phyloP scores from a whole-genome alignment of 305 asterid genomes.

The Fraxinus baroniana region DNA sequence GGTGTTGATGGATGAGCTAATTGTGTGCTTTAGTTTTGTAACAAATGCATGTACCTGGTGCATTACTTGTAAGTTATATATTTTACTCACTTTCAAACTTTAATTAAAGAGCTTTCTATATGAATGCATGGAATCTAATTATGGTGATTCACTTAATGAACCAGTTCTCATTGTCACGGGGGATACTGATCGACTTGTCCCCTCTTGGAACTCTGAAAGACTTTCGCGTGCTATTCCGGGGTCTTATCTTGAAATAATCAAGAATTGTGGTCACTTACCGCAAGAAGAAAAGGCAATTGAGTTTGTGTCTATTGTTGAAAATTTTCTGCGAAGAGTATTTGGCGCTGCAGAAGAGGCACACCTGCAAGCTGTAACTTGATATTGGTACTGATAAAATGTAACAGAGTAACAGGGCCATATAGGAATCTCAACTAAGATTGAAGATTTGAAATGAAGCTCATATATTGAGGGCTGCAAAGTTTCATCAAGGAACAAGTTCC shows the following conservation, averaged over 20 bases:
- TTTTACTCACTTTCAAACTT: neutral
- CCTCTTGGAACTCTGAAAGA: constrained; percentile 77
- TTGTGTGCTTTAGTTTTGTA: neutral
- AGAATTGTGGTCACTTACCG: constrained; percentile 91
- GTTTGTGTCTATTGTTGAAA: constrained; percentile 65
- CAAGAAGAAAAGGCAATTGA: constrained; percentile 88
- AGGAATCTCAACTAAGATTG: neutral
- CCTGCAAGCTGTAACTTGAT: constrained; percentile 55
- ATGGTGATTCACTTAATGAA: constrained; percentile 16
- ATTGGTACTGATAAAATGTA: constrained; percentile 9
- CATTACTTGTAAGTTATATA: neutral
- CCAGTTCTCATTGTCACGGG: constrained; percentile 89
- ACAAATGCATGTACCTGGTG: neutral
- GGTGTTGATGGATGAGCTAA: constrained; percentile 4
- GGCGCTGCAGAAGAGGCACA: constrained; percentile 44
- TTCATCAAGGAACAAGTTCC: neutral
- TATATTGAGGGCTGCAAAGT: constrained; percentile 2
- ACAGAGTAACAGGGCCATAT: neutral
- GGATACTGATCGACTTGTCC: constrained; percentile 88
- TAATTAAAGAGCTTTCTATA: neutral
- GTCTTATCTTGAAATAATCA: constrained; percentile 60
- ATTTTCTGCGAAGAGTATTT: constrained; percentile 51
- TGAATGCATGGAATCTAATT: constrained; percentile 19
- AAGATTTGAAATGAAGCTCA: constrained; percentile 1
- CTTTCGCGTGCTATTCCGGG: constrained; percentile 87